Base-by-base conservation (phyloP, 2,329 filamentous ascomycete genomes). In the Mollisiaceae sp. region DNA sequence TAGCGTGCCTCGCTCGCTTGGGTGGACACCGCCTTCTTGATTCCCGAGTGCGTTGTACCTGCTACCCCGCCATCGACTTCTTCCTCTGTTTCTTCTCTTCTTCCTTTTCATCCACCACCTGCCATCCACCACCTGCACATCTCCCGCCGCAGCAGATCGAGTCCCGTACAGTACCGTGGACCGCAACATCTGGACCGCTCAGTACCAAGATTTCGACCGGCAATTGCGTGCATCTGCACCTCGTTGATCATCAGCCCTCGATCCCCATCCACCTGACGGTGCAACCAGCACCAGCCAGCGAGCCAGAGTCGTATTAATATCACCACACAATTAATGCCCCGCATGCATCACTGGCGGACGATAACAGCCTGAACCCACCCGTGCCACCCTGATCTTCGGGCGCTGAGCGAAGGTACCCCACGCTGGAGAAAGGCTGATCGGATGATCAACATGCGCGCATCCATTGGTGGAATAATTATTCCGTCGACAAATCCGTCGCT, bases 381-480 rank as follows among this genome's bases (percentile, higher is more conserved):
- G 35, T 24, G 9, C 56, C 32, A 20, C 58, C 15, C 52, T 50
- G 58, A 41, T 61, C 57, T 47, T 60, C 61, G 32, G 52, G 52
- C 64, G 56, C 59, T 59, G 41, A 60, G 27, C 27, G 27, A 32
- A 32, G 27, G 27, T 63, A 65, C 65, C 69, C 69, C 69, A 71
- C 67, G 66, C 65, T 32, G 20, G 22, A 2, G 20, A 27, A 24
- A 14, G 43, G 55, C 50, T 67, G 64, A 65, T 64, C 62, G 55
- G 56, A 66, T 64, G 58, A 61, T 67, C 66, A 58, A 18, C 38
- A 9, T 47, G 6, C 20, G 5, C 8, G 4, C 6, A 50, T 0
- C 63, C n/a, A 62, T 65, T 71, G 67, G 69, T 70, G 70, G 69
- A 71, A 70, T 45, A 68, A 67, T 50, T 70, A 39, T 35, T 56